Conservation (phyloP, 805 yeast species). For the Yamadazyma laniorum region DNA sequence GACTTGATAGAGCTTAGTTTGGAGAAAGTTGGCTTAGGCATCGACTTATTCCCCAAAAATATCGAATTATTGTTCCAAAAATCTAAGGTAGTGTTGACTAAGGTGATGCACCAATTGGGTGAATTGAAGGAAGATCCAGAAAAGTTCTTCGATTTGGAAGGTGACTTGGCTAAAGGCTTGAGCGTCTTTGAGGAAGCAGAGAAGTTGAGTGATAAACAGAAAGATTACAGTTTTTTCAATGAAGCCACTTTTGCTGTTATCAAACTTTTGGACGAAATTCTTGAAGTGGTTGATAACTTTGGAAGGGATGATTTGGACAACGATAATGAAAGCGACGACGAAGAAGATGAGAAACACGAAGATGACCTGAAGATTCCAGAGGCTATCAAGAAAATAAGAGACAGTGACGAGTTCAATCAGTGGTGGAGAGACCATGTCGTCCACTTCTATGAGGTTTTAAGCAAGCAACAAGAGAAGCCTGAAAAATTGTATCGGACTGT, state of each 20-base stretch:
- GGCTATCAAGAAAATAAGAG: constrained; percentile 21
- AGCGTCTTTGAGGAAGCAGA: constrained; percentile 46
- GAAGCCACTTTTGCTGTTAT: constrained; percentile 50
- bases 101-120: constrained; percentile 56
- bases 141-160: not conserved
- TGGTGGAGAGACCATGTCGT: constrained; percentile 56
- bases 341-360: constrained; percentile 32
- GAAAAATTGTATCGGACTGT: constrained; percentile 29
- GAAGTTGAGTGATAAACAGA: constrained; percentile 19
- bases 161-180: constrained; percentile 46
- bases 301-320: constrained; percentile 18
- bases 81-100: constrained; percentile 53
- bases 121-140: constrained; percentile 14
- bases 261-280: constrained; percentile 60
- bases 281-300: constrained; percentile 48
- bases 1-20: constrained; percentile 58
- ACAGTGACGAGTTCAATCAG: constrained; percentile 44
- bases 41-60: constrained; percentile 47
- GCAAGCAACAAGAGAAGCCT: constrained; percentile 17
- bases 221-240: constrained; percentile 32
- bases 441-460: constrained; percentile 30
- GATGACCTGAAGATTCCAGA: constrained; percentile 32
- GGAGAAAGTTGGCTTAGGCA: constrained; percentile 65
- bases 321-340: constrained; percentile 18
- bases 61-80: constrained; percentile 50